phyloP scores from a whole-genome alignment of 2,329 filamentous ascomycete species.

The Metarhizium rileyi region DNA sequence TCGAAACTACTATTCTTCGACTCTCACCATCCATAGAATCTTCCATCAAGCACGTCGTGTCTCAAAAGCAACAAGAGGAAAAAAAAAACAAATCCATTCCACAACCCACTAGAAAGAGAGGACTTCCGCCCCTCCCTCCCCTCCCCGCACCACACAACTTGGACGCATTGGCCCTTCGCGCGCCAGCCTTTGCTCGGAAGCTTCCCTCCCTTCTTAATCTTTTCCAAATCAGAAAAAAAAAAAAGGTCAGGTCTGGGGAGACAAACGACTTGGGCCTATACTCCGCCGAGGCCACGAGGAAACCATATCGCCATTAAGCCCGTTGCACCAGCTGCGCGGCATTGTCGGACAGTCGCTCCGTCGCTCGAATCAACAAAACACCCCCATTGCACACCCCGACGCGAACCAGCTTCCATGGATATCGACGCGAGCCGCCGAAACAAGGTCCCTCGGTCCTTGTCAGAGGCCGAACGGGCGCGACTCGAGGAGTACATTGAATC shows the following conservation, averaged over 20 bases:
- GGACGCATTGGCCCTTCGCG: slow-evolving; percentile 8
- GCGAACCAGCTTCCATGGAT: slow-evolving; percentile 22
- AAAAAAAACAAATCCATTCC: slow-evolving; percentile 6
- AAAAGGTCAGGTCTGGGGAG: neutral
- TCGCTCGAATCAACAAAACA: slow-evolving; percentile 3
- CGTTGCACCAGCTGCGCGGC: slow-evolving; percentile 1
- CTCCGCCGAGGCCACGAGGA: neutral
- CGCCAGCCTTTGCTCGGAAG: slow-evolving; percentile 5
- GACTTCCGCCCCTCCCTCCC: slow-evolving; percentile 6
- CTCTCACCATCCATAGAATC: neutral
- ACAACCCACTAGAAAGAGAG: slow-evolving; percentile 6
- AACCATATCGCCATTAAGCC: neutral
- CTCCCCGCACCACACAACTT: slow-evolving; percentile 7
- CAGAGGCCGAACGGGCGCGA: slow-evolving; percentile 69
- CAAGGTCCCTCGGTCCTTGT: slow-evolving; percentile 69
- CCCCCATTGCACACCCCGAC: slow-evolving; percentile 6
- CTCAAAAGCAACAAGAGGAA: neutral
- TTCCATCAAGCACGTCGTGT: neutral
- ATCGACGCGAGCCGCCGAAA: slow-evolving; percentile 84
- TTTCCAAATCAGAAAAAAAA: neutral
- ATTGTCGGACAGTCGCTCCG: neutral
- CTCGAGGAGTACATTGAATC: slow-evolving; percentile 86
- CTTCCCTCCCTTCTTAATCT: slow-evolving; percentile 2
- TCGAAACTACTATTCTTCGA: neutral
- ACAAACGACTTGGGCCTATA: neutral